Percentiles rank a stretch among this genome's conserved stretches.
These are phyloP conservation scores for Hamigera avellanea DNA, from an alignment of 495 filamentous ascomycete genomes.

Conservation along the genomic window DNA sequence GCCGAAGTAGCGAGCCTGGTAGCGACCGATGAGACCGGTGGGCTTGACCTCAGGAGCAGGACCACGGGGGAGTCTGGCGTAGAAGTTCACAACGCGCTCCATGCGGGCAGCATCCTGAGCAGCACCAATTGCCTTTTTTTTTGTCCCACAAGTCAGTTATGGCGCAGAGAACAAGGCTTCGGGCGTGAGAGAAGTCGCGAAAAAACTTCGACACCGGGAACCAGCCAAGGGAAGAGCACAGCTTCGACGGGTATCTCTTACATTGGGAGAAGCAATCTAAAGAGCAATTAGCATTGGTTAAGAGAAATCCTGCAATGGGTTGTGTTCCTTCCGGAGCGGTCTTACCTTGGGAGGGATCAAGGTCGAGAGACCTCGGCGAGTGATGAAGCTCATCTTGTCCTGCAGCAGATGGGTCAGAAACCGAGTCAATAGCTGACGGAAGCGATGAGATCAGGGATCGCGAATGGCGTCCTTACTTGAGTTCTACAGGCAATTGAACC, in stretches of 20 bases:
- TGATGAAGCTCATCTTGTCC: conserved; percentile 79
- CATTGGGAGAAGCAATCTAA: conserved; percentile 82
- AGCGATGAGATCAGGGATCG: conserved; percentile 7
- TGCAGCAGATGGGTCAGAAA: conserved; percentile 17
- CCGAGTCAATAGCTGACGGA: neutral
- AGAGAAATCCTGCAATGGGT: neutral
- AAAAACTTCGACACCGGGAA: conserved; percentile 5
- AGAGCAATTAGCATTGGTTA: conserved; percentile 17
- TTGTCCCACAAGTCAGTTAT: conserved; percentile 11
- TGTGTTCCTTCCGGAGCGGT: conserved; percentile 5
- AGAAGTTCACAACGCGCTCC: conserved; percentile 94
- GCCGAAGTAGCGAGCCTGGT: conserved; percentile 90
- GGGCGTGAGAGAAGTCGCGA: conserved; percentile 4
- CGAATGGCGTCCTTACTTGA: conserved; percentile 18
- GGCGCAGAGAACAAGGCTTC: neutral
- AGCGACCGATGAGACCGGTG: conserved; percentile 70
- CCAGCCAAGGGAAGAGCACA: conserved; percentile 13
- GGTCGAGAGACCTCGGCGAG: conserved; percentile 85
- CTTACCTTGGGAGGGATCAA: conserved; percentile 95
- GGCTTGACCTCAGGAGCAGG: conserved; percentile 67
- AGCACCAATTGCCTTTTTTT: conserved; percentile 71
- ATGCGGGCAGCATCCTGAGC: conserved; percentile 91
- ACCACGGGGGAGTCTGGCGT: conserved; percentile 91
- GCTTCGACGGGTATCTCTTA: conserved; percentile 41
- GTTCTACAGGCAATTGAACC: conserved; percentile 24